Evolutionary conservation across 208 protist genomes (phyloP).

Genomic region (Crithidia fasciculata): DNA sequence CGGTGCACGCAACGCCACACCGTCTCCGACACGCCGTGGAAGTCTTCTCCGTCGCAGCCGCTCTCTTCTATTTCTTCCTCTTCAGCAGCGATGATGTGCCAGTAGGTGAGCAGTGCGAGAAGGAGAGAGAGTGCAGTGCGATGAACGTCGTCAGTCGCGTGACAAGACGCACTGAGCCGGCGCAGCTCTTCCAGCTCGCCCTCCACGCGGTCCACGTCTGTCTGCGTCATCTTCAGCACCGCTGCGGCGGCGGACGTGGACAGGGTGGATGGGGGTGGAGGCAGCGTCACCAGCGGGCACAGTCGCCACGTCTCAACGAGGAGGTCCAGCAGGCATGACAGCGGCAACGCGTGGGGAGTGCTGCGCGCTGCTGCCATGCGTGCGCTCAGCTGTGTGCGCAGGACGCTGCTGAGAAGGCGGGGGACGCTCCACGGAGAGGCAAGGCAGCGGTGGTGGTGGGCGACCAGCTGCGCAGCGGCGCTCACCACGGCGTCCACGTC

Average conservation of each 20-base stretch:
- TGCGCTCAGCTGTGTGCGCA: conserved; percentile 27
- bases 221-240: background rate
- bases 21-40: conserved; percentile 4
- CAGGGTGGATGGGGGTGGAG: background rate
- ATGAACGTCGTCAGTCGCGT: background rate
- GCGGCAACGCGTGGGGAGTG: background rate
- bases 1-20: conserved; percentile 22
- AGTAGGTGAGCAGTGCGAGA: conserved; percentile 30
- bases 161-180: background rate
- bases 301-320: conserved; percentile 12
- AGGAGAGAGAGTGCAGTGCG: conserved; percentile 17
- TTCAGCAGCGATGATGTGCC: conserved; percentile 22
- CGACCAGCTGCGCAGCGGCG: conserved; percentile 14
- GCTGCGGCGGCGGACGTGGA: background rate
- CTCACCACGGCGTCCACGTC: conserved; percentile 15
- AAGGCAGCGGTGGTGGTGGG: conserved; percentile 11
- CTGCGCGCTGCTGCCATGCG: background rate
- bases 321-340: conserved; percentile 4
- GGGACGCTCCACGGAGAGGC: conserved; percentile 37
- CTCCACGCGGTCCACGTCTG: conserved; percentile 7
- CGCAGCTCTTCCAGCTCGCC: background rate
- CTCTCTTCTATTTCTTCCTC: background rate
- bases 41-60: background rate
- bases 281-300: conserved; percentile 27
- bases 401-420: conserved; percentile 29